These are phyloP conservation scores for Daedaleopsis sinensis DNA, from an alignment of 768 basidiomycete genomes.

Conservation along the genomic window DNA sequence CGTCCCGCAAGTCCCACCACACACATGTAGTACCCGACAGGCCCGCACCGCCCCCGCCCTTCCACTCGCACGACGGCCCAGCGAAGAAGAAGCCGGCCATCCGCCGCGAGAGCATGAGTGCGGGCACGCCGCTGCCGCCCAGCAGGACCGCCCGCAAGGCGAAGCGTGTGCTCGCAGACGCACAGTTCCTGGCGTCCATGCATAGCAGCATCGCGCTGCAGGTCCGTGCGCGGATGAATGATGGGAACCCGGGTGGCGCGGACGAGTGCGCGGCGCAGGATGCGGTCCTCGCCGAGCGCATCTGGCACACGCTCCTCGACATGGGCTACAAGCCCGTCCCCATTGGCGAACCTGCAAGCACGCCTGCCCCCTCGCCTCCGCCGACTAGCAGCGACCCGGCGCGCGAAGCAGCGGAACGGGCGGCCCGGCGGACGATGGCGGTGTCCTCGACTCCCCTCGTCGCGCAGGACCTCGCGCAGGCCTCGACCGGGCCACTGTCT, in stretches of 20 bases:
- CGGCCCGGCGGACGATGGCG: conserved; percentile 10
- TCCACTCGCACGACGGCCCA: neutral
- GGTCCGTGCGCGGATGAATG: conserved; percentile 14
- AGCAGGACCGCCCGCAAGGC: conserved; percentile 35
- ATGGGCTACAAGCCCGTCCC: conserved; percentile 33
- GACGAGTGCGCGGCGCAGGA: conserved; percentile 35
- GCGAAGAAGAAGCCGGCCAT: neutral
- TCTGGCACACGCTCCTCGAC: conserved; percentile 35
- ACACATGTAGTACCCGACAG: neutral
- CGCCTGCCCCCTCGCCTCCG: neutral
- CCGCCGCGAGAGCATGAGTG: conserved; percentile 22
- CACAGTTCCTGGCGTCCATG: conserved; percentile 40
- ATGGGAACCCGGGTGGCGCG: neutral
- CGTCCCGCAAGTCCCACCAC: conserved; percentile 2
- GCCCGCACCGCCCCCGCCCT: neutral
- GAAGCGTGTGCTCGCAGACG: conserved; percentile 29
- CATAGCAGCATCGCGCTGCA: conserved; percentile 37
- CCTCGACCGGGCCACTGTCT: conserved; percentile 11
- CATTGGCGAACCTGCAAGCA: neutral
- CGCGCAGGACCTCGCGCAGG: conserved; percentile 6
- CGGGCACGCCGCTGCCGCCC: conserved; percentile 19
- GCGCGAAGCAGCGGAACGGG: conserved; percentile 15
- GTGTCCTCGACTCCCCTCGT: conserved; percentile 1
- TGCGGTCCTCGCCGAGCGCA: conserved; percentile 33
- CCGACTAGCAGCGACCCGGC: neutral